phyloP scores from a whole-genome alignment of 169 alveolate species.

The Cryptosporidium parvum region DNA sequence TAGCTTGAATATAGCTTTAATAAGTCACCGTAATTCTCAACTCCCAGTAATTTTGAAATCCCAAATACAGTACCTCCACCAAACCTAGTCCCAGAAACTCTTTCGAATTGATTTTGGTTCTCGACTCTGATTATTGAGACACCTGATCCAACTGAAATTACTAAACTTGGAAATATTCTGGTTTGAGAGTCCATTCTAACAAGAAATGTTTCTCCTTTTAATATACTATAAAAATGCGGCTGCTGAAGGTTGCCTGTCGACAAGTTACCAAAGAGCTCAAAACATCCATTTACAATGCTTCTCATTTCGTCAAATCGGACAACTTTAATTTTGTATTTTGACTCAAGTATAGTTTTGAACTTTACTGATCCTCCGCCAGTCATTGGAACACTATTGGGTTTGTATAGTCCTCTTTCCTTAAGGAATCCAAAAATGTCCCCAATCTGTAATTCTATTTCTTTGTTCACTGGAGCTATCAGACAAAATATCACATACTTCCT shows the following conservation, averaged over 20 bases:
- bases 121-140: constrained; percentile 58
- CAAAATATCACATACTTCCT: constrained; percentile 34
- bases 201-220: constrained; percentile 5
- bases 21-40: constrained; percentile 23
- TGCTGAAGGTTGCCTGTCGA: constrained; percentile 1
- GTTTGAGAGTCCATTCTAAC: constrained; percentile 1
- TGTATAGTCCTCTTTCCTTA: constrained; percentile 21
- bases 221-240: not conserved
- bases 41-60: constrained; percentile 34
- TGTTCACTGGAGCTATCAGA: constrained; percentile 20
- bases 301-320: constrained; percentile 39
- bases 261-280: constrained; percentile 22
- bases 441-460: constrained; percentile 15
- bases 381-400: constrained; percentile 41
- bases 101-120: constrained; percentile 44
- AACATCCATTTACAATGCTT: constrained; percentile 48
- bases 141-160: constrained; percentile 68
- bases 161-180: constrained; percentile 26
- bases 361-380: constrained; percentile 70
- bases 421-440: constrained; percentile 36
- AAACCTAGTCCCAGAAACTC: constrained; percentile 67
- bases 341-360: constrained; percentile 20
- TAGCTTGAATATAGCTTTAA: constrained; percentile 16
- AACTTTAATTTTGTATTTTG: constrained; percentile 13
- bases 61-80: constrained; percentile 75